Evolutionary conservation across 495 filamentous ascomycete genomes (phyloP), one percentile per base, ranked within the genome.

Genomic region (Acidiella bohemica): DNA sequence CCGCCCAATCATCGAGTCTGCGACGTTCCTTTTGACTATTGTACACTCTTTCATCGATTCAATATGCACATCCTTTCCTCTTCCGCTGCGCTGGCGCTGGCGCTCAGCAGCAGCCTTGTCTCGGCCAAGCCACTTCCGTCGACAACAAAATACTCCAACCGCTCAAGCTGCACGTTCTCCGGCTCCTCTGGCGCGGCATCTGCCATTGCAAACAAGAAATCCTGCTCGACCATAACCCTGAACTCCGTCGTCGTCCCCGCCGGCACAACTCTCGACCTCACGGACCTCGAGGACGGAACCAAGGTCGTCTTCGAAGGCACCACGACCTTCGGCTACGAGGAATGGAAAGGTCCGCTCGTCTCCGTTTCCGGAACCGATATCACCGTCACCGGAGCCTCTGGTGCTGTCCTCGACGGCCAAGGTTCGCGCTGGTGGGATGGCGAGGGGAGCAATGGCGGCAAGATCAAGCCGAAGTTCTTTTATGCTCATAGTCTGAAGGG

Each of bases 401-500:
- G 59, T 20, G 51, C 55, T 23, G 47, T 63, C 18, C 57, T 72
- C 38, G 59, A 72, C 51, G 63, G 64, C 18, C 54, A 60, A 14
- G 68, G 68, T 3, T 53, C 61, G 7, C 56, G 57, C 29, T 72
- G 66, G 61, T 74, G 70, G 71, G 71, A 74, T 47, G 49, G 58
- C 36, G 44, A 70, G 51, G 69, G 70, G 18, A 59, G 52, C 31
- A 71, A 71, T 51, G 68, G 71, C 26, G 71, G 70, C 40, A 69
- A 68, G 59, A 69, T 56, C 12, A 74, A 73, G 61, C 68, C 69
- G 20, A 70, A 71, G 57, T 73, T 74, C 55, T 71, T 74, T 57
- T 65, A 65, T 39, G 68, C 66, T 18, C 68, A 73, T 42, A 47
- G 30, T 17, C 26, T 50, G 5, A 13, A 34, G 6, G 39, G 38